A percentile compares a stretch with the other conserved stretches of the same genome.
These are phyloP conservation scores for Ganoderma sinense DNA, from an alignment of 1,284 basidiomycete species.

Conservation along the genomic window DNA sequence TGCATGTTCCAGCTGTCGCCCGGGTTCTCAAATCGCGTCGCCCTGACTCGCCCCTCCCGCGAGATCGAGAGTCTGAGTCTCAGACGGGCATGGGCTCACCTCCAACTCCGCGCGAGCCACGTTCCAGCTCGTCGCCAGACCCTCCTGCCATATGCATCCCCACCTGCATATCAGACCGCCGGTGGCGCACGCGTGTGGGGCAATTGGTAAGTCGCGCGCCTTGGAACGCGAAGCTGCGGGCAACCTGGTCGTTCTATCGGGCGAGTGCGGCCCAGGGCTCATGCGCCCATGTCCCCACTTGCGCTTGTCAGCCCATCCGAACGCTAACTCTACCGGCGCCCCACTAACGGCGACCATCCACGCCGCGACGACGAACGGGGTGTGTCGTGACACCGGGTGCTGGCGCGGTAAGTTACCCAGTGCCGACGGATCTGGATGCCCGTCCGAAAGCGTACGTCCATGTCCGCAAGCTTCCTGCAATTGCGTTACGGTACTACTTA, in stretches of 20 bases:
- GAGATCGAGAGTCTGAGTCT: not conserved
- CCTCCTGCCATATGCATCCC: not conserved
- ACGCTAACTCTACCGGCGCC: slow-evolving; percentile 27
- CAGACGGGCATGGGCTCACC: not conserved
- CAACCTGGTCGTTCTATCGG: slow-evolving; percentile 20
- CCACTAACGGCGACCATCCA: slow-evolving; percentile 26
- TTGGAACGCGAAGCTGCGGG: slow-evolving; percentile 4
- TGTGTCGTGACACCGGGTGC: not conserved
- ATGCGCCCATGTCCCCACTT: slow-evolving; percentile 24
- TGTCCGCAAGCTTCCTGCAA: slow-evolving; percentile 12
- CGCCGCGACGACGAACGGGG: not conserved
- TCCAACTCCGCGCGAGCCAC: not conserved
- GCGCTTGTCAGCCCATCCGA: slow-evolving; percentile 11
- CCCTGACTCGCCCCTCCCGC: slow-evolving; percentile 1
- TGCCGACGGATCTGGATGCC: not conserved
- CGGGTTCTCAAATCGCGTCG: slow-evolving; percentile 6
- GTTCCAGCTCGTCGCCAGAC: not conserved
- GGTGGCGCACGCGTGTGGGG: not conserved
- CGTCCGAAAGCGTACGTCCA: slow-evolving; percentile 15
- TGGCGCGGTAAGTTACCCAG: not conserved
- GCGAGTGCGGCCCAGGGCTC: slow-evolving; percentile 16
- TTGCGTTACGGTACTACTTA: not conserved
- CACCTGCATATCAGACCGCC: not conserved
- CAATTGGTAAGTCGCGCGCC: slow-evolving; percentile 7
- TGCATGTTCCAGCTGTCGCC: not conserved